Evolutionary conservation across 108 stramenopile species (phyloP), one percentile per base, ranked within the genome.

Genomic region (Discostella pseudostelligera): DNA sequence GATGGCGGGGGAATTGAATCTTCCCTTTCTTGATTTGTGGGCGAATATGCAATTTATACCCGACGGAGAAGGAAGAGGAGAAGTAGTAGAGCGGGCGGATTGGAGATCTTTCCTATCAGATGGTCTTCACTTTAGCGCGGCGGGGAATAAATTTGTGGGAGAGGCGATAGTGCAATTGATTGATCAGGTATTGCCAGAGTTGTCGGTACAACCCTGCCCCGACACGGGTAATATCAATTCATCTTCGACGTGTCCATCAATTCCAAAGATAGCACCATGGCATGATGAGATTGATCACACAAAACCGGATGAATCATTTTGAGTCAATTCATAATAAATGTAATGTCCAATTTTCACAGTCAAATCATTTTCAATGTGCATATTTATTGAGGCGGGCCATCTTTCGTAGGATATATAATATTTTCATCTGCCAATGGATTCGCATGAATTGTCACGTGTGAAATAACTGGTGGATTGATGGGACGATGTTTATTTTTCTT

Each of bases 391-490:
- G 89, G 84, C 11, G 89, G 86, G 8, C 90, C 94, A 63, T 74
- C 65, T 35, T 86, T 83, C 49, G 80, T 84, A 2, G 83, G 89
- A 78, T 88, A 92, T 39, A 87, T 69, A 53, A 95, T 86, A 40
- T 84, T 87, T n/a, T 81, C 83, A 62, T 91, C 90, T 8, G 96
- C 96, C 53, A 97, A 61, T 7, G 98, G 98, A 78, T 99, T 99
- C 26, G 98, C 98, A 79, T 97, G 97, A 56, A 99, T 97, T 0
- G 90, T 97, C 26, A 99, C 80, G 10, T 66, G 63, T 28, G 88
- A 69, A 32, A 99, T 87, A 13, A 88, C 75, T 3, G 96, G 93
- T 7, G 96, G 96, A 62, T 86, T 83, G 0, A 92, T 59, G 0
- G 98, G 98, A 22, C 88, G 79, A 48, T 92, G 82, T 71, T 96